Percentiles rank a stretch among this genome's conserved stretches.
phyloP scores from a whole-genome alignment of 2,329 filamentous ascomycete genomes.

The Penicillium hordei region DNA sequence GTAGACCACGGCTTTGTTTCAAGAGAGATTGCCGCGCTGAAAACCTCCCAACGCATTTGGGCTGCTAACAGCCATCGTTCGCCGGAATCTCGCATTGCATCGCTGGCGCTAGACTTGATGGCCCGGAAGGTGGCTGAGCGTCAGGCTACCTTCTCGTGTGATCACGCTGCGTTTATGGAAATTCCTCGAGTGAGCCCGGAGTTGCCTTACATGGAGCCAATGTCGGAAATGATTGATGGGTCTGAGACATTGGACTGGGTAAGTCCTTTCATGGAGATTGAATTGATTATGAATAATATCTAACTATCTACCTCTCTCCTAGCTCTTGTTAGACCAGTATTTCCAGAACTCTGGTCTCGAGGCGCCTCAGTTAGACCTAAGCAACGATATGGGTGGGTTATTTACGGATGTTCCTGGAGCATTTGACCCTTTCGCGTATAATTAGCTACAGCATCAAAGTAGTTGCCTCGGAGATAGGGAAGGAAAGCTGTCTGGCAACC shows the following conservation, averaged over 20 bases:
- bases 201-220: conserved; percentile 16
- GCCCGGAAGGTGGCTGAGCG: conserved; percentile 16
- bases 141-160: background rate
- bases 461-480: background rate
- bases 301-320: background rate
- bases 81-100: conserved; percentile 15
- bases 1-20: background rate
- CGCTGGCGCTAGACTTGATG: conserved; percentile 19
- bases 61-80: conserved; percentile 2
- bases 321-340: conserved; percentile 10
- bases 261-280: background rate
- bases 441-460: background rate
- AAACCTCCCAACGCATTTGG: conserved; percentile 18
- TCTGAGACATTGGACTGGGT: conserved; percentile 22
- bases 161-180: background rate
- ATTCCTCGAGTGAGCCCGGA: background rate
- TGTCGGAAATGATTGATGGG: conserved; percentile 24
- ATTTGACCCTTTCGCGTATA: background rate
- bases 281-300: background rate
- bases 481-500: background rate
- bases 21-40: conserved; percentile 10
- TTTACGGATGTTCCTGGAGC: background rate
- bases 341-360: conserved; percentile 11
- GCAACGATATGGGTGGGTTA: background rate
- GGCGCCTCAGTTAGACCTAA: background rate